Percentiles rank a stretch among this genome's conserved stretches.
phyloP scores from a whole-genome alignment of 495 filamentous ascomycete genomes.

The Podospora anserina region DNA sequence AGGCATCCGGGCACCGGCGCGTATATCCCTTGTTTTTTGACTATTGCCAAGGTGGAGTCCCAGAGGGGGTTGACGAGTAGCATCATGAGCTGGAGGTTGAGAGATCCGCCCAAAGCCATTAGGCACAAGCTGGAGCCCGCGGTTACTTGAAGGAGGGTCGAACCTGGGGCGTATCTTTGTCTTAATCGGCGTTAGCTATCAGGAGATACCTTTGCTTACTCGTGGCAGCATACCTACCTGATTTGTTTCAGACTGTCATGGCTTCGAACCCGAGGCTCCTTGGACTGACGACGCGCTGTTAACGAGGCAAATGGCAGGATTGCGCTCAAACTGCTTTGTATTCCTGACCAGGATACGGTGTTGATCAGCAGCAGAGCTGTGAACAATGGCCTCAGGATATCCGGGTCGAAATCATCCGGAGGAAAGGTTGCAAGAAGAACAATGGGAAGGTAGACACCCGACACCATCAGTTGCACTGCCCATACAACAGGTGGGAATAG shows the following conservation, averaged over 20 bases:
- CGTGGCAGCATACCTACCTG: not conserved
- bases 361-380: not conserved
- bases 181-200: not conserved
- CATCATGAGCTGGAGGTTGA: not conserved
- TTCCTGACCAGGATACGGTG: not conserved
- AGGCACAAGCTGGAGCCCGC: not conserved
- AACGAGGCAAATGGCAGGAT: not conserved
- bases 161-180: not conserved
- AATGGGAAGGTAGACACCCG: not conserved
- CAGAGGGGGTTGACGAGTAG: not conserved
- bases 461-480: not conserved
- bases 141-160: not conserved
- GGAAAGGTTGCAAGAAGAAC: not conserved
- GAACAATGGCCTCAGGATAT: not conserved
- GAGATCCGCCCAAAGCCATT: not conserved
- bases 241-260: not conserved
- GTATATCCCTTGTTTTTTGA: not conserved
- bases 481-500: not conserved
- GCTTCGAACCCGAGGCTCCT: not conserved
- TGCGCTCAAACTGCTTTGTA: not conserved
- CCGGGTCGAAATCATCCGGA: not conserved
- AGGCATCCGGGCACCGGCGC: not conserved
- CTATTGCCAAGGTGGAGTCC: not conserved
- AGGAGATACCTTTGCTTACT: not conserved
- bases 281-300: not conserved